phyloP scores from a whole-genome alignment of 1,139 yeast species.

The Zygoascus hellenicus region DNA sequence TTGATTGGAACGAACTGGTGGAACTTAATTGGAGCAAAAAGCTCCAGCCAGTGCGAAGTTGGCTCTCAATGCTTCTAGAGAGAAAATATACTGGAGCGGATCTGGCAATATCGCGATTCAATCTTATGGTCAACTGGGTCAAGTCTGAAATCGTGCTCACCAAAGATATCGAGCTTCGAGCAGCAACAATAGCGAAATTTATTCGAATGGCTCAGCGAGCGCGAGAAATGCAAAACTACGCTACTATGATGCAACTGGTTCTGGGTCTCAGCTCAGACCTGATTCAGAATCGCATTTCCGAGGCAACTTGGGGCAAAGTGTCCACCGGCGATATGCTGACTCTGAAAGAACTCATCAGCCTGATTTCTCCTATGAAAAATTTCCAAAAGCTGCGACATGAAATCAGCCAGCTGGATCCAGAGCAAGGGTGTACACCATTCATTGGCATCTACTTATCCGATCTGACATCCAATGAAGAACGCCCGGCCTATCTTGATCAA shows the following conservation, averaged over 20 bases:
- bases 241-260: conserved; percentile 82
- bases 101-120: conserved; percentile 81
- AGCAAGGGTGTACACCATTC: conserved; percentile 83
- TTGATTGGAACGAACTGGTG: conserved; percentile 88
- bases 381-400: conserved; percentile 61
- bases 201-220: conserved; percentile 76
- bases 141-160: conserved; percentile 81
- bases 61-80: conserved; percentile 73
- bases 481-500: conserved; percentile 31
- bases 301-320: conserved; percentile 69
- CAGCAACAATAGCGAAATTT: conserved; percentile 65
- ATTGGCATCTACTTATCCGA: conserved; percentile 83
- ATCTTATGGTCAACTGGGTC: conserved; percentile 83
- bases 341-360: conserved; percentile 41
- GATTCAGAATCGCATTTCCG: conserved; percentile 45
- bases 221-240: conserved; percentile 64
- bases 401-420: conserved; percentile 56
- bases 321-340: conserved; percentile 40
- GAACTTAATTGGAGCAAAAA: conserved; percentile 71
- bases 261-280: conserved; percentile 75
- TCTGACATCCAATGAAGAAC: conserved; percentile 71
- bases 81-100: conserved; percentile 64
- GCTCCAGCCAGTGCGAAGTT: conserved; percentile 66
- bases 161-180: conserved; percentile 50
- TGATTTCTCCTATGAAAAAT: conserved; percentile 57